These are phyloP conservation scores for Solanum etuberosum DNA, from an alignment of 257 asterid genomes.

Conservation along the genomic window DNA sequence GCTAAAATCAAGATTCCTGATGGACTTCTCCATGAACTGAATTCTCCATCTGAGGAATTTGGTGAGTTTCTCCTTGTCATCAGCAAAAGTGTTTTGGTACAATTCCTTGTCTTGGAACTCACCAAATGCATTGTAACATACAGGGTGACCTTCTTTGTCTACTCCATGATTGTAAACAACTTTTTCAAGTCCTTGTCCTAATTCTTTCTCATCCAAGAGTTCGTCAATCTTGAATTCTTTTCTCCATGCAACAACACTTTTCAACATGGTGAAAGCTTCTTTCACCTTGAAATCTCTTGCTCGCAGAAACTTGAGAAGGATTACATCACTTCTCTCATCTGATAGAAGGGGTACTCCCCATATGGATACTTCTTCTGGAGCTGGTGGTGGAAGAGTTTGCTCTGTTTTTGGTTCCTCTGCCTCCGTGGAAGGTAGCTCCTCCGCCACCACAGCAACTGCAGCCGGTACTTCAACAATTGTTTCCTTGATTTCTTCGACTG, in stretches of 20 bases:
- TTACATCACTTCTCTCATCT: constrained; percentile 61
- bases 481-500: constrained; percentile 64
- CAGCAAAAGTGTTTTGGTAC: constrained; percentile 69
- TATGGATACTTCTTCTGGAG: constrained; percentile 71
- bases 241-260: constrained; percentile 79
- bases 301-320: constrained; percentile 80
- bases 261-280: constrained; percentile 80
- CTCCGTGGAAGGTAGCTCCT: constrained; percentile 3
- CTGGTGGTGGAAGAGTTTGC: constrained; percentile 10
- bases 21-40: constrained; percentile 65
- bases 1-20: constrained; percentile 67
- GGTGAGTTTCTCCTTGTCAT: constrained; percentile 69
- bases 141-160: constrained; percentile 85
- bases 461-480: constrained; percentile 80
- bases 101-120: constrained; percentile 86
- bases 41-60: constrained; percentile 73
- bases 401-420: constrained; percentile 18
- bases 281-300: constrained; percentile 92
- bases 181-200: constrained; percentile 59
- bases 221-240: constrained; percentile 64
- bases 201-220: constrained; percentile 41
- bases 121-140: constrained; percentile 77
- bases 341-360: constrained; percentile 79
- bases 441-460: constrained; percentile 26
- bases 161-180: constrained; percentile 73